These are phyloP conservation scores for Nigrospora oryzae DNA, from an alignment of 2,329 filamentous ascomycete genomes.

Conservation along the genomic window DNA sequence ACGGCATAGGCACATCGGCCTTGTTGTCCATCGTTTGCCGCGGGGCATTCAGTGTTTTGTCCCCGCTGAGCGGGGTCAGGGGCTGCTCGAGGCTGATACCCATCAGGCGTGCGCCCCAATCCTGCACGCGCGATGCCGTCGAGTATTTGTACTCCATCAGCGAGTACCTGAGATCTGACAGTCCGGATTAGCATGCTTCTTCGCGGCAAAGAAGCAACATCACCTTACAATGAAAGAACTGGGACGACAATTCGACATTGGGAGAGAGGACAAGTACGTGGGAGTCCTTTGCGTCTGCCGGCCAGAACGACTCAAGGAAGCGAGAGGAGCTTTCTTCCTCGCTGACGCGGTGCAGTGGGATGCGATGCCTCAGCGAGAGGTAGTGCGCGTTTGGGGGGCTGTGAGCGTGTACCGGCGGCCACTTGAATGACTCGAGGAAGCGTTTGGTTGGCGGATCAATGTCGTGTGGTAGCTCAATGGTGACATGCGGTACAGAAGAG, in stretches of 20 bases:
- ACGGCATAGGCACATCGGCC: conserved; percentile 40
- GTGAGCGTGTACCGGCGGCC: conserved; percentile 46
- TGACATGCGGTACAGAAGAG: conserved; percentile 62
- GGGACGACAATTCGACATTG: conserved; percentile 68
- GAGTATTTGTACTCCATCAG: conserved; percentile 75
- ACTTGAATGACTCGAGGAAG: conserved; percentile 57
- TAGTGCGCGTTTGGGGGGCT: conserved; percentile 36
- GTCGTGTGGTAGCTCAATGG: conserved; percentile 69
- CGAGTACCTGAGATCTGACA: conserved; percentile 61
- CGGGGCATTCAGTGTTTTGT: conserved; percentile 40
- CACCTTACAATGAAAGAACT: conserved; percentile 68
- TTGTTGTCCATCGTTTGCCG: conserved; percentile 14
- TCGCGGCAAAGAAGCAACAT: neutral
- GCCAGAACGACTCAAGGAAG: conserved; percentile 85
- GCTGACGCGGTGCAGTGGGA: conserved; percentile 49
- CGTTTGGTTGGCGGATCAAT: conserved; percentile 56
- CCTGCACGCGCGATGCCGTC: conserved; percentile 27
- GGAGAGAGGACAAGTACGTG: conserved; percentile 83
- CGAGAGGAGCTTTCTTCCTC: conserved; percentile 65
- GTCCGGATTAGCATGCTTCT: neutral
- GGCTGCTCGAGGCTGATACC: conserved; percentile 78
- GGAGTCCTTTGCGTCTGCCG: conserved; percentile 49
- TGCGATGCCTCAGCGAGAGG: conserved; percentile 67
- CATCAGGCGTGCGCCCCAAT: conserved; percentile 50
- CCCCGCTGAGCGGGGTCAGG: conserved; percentile 51